Base-by-base conservation (phyloP, 495 filamentous ascomycete genomes). In the Xylaria grammica region DNA sequence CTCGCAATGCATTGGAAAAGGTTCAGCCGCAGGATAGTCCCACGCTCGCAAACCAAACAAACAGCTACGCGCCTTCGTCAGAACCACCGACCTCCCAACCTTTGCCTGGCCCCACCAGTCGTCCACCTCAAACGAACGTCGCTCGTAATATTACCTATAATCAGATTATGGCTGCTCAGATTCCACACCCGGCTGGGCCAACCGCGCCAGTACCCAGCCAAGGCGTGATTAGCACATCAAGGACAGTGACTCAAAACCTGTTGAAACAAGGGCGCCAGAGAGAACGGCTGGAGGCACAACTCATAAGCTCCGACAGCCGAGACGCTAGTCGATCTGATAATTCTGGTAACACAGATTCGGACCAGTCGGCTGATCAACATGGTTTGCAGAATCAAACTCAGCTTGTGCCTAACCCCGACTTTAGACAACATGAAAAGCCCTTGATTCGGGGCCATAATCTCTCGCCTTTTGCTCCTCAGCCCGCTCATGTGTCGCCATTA, bases 381-480 rank as follows among this genome's bases (percentile, higher is more conserved):
- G 75, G 71, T 69, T 60, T 75, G 36, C 67, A 68, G 51, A 74
- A 67, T 53, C 65, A 69, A 26, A 71, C 71, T 44, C 72, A 74
- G 56, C 72, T 68, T 42, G 67, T 78, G 62, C 67, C 77, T 65
- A 69, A 69, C 60, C 70, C 75, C 51, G 66, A 67, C 53, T 66
- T 69, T 63, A 69, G 61, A 67, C 74, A 68, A 19, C 69, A 58
- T 27, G 70, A 70, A 7, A 69, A 78, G 26, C 79, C 79, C 9
- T 50, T 81, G 38, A 66, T 83, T 38, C 77, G 77, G 54, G 72
- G 73, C 22, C 79, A 83, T 67, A 78, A 85, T 65, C 78, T 85
- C 13, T 90, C 90, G 19, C 92, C 93, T 27, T 78, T 90, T 66
- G 92, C 92, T 50, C 93, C 93, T 40, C 91, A 91, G 63, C 93